These are phyloP conservation scores for Fomitopsis serialis DNA, from an alignment of 768 basidiomycete genomes.

Conservation along the genomic window DNA sequence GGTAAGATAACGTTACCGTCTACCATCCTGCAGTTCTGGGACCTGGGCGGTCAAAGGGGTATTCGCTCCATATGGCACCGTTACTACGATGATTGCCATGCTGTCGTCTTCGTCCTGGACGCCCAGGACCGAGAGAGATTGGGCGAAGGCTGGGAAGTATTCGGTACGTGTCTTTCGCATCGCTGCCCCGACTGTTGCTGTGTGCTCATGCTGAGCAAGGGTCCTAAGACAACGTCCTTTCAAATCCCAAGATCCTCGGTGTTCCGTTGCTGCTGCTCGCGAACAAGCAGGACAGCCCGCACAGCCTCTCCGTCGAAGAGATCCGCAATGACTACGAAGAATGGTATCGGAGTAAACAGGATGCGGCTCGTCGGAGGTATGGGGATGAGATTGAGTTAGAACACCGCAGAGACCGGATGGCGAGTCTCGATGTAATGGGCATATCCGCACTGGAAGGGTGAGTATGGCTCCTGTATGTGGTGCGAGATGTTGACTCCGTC, in stretches of 20 bases:
- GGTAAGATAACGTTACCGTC: slow-evolving; percentile 92
- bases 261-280: slow-evolving; percentile 89
- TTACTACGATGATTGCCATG: slow-evolving; percentile 97
- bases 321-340: slow-evolving; percentile 87
- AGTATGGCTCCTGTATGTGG: slow-evolving; percentile 13
- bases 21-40: slow-evolving; percentile 94
- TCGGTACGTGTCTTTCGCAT: slow-evolving; percentile 54
- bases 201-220: slow-evolving; percentile 18
- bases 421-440: slow-evolving; percentile 69
- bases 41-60: slow-evolving; percentile 91
- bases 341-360: slow-evolving; percentile 75
- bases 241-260: slow-evolving; percentile 83
- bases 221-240: slow-evolving; percentile 73
- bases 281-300: slow-evolving; percentile 89
- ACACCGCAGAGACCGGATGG: slow-evolving; percentile 32
- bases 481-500: not conserved
- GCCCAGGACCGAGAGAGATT: slow-evolving; percentile 86
- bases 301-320: slow-evolving; percentile 81
- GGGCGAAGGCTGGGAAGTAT: slow-evolving; percentile 95
- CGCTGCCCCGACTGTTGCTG: not conserved
- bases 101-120: slow-evolving; percentile 93
- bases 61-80: slow-evolving; percentile 92
- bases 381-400: slow-evolving; percentile 26
- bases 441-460: slow-evolving; percentile 90
- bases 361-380: slow-evolving; percentile 54